Base-by-base conservation (phyloP, 352 stramenopile species). In the Globisporangium splendens region DNA sequence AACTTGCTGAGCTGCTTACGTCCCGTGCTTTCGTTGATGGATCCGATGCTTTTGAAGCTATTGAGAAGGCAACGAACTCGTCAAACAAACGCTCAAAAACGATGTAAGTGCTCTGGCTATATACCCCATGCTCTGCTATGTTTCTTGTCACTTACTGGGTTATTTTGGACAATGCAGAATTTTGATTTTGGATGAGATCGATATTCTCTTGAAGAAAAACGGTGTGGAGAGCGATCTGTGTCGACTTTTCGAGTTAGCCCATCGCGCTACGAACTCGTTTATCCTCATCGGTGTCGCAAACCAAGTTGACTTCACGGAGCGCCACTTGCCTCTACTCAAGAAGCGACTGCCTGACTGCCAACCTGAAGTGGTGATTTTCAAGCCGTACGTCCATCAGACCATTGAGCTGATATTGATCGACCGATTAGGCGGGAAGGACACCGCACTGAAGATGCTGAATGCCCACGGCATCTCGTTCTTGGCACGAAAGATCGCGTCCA, bases 241-340 rank as follows among this genome's bases (percentile, higher is more conserved):
- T 28, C 75, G 79, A 1, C 69, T 95, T 20, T 95, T 95, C 39
- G 82, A 92, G 63, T 70, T 92, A 17, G 81, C 83, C 0, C 82
- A 95, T 50, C 76, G 73, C 4, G 12, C 67, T 20, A 63, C 61
- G 1, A 69, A 90, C 59, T 72, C 74, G 52, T 89, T 95, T 48
- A 72, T 93, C 46, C 67, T 95, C 8, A 65, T 95, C 31, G 85
- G 86, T 5, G 89, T 95, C 59, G 83, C 86, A 8, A 95, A 95
- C 55, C 83, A 89, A 46, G 79, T 93, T 13, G 86, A 95, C 54
- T 89, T 95, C 50, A 93, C 86, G 0, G 81, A 95, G 62, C 74
- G 81, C n/a, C 77, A 92, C 41, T 50, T 93, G 44, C 73, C 75
- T 11, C 66, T 78, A 41, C 67, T 95, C 2, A 68, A 81, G 53